Conservation (phyloP, 164 flowering plant species). For the Santalum album region DNA sequence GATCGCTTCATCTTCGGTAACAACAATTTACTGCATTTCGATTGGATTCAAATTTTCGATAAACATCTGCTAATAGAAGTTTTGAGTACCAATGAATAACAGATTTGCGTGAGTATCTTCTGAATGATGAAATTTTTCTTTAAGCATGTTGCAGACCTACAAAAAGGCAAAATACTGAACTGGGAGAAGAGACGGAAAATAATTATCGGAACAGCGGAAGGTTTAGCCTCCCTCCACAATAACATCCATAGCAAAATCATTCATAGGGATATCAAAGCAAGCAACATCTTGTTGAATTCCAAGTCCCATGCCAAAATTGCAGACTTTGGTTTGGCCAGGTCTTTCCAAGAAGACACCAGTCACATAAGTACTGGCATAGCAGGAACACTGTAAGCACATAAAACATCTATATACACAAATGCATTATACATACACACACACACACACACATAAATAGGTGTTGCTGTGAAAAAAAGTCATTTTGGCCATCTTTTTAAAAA, state of each 20-base stretch:
- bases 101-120: too few species aligned
- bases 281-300: not conserved
- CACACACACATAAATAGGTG: too few species aligned
- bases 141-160: not conserved
- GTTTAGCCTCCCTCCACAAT: not conserved
- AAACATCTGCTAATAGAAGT: too few species aligned
- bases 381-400: not conserved
- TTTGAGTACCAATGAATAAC: too few species aligned
- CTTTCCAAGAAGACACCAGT: not conserved
- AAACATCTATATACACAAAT: too few species aligned
- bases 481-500: too few species aligned
- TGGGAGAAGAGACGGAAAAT: not conserved
- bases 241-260: not conserved
- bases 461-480: too few species aligned
- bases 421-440: too few species aligned
- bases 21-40: not conserved
- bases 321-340: not conserved
- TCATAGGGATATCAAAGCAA: not conserved
- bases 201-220: not conserved
- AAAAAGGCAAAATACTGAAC: not conserved
- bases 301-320: not conserved
- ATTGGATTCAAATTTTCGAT: too few species aligned
- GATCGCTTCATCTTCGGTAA: constrained; percentile 71
- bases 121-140: too few species aligned
- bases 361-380: not conserved